A percentile compares a stretch with the other conserved stretches of the same genome.
These are phyloP conservation scores for Trichosporon ovoides DNA, from an alignment of 1,284 basidiomycete species.

Conservation along the genomic window DNA sequence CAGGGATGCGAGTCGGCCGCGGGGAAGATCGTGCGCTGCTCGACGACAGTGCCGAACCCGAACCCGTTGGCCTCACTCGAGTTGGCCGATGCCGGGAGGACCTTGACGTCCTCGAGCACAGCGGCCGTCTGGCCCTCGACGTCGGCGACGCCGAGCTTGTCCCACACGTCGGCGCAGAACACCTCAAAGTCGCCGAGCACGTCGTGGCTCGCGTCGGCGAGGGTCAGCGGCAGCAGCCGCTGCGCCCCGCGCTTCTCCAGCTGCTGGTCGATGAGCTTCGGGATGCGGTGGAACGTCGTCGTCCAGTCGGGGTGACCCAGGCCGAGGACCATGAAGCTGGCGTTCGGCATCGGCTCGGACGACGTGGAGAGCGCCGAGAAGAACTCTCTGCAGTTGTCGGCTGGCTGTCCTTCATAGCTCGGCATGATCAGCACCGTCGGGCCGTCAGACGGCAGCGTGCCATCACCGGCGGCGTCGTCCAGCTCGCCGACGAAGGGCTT, in stretches of 20 bases:
- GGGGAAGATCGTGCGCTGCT: neutral
- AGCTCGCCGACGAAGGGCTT: conserved; percentile 50
- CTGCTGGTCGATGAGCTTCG: conserved; percentile 49
- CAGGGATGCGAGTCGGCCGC: neutral
- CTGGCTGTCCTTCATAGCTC: conserved; percentile 53
- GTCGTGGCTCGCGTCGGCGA: conserved; percentile 1
- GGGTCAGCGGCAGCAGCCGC: conserved; percentile 33
- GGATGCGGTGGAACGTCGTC: conserved; percentile 55
- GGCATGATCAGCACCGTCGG: conserved; percentile 55
- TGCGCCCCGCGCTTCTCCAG: conserved; percentile 49
- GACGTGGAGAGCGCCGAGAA: neutral
- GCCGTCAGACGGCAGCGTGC: conserved; percentile 49
- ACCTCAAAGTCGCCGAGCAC: conserved; percentile 1
- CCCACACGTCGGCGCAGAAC: neutral
- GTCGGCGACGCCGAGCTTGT: neutral
- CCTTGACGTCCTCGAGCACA: conserved; percentile 1
- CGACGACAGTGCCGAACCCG: neutral
- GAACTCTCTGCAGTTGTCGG: neutral
- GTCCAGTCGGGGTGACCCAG: conserved; percentile 57
- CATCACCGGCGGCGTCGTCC: conserved; percentile 48
- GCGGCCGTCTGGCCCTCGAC: neutral
- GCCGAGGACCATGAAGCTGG: conserved; percentile 54
- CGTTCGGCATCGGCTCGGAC: conserved; percentile 18
- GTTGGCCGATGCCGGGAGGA: neutral
- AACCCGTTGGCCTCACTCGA: neutral